Percentiles rank a stretch among this genome's conserved stretches.
phyloP scores from a whole-genome alignment of 352 stramenopile species.

The Phytophthora sp. region DNA sequence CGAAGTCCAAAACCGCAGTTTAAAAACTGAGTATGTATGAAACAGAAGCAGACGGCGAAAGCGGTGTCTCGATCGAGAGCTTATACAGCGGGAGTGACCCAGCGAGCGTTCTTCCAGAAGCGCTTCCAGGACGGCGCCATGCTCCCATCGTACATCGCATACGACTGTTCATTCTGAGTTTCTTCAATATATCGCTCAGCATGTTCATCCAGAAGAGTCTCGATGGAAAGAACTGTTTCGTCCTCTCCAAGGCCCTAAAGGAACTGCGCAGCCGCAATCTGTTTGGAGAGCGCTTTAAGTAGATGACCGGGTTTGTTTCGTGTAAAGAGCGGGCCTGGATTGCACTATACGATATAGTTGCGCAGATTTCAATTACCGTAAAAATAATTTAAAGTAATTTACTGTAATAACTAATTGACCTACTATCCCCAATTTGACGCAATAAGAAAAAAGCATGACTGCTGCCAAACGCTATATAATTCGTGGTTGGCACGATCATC shows the following conservation, averaged over 20 bases:
- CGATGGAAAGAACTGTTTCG: conserved; percentile 86
- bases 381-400: not conserved
- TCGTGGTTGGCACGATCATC: not conserved
- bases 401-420: not conserved
- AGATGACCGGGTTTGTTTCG: conserved; percentile 86
- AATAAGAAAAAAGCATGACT: not conserved
- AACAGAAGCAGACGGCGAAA: conserved; percentile 16
- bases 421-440: not conserved
- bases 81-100: conserved; percentile 55
- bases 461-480: not conserved
- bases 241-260: conserved; percentile 77
- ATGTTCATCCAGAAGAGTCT: conserved; percentile 83
- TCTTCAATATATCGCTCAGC: conserved; percentile 89
- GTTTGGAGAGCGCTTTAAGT: conserved; percentile 77
- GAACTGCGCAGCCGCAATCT: conserved; percentile 47
- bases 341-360: no score
- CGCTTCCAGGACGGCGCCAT: conserved; percentile 85
- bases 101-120: conserved; percentile 86
- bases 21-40: conserved; percentile 53
- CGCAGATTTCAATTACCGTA: conserved; percentile 1
- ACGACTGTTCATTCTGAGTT: conserved; percentile 89
- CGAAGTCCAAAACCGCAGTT: conserved; percentile 67
- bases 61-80: conserved; percentile 31
- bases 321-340: conserved; percentile 46
- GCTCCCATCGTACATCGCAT: conserved; percentile 80